Evolutionary conservation across 192 early-diverging fungal genomes (phyloP), one percentile per base, ranked within the genome.

Genomic region (Phlyctochytrium planicorne): DNA sequence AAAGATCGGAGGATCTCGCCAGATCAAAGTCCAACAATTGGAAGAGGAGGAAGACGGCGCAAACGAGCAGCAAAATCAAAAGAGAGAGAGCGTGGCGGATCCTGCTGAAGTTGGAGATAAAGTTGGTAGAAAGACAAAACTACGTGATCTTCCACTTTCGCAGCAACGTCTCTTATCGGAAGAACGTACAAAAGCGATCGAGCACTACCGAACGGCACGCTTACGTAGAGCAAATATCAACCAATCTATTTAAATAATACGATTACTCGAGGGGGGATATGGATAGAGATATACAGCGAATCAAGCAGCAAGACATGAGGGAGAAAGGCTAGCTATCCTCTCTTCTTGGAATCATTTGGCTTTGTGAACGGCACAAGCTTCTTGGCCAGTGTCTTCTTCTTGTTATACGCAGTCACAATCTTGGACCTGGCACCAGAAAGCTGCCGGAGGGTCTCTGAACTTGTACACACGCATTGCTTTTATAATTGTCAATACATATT

Each of bases 31-130:
- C 25, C 24, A 70, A 16, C 65, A 30, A 36, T 80, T 77, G 59
- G 66, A 69, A 34, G 68, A 79, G 59, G 81, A 85, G 57, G 78
- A 86, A 25, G 68, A 75, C 2, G 69, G 68, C 36, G 62, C 61
- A 52, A 14, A 20, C 14, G 30, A 75, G 30, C n/a, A n/a, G n/a
- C n/a, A n/a, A n/a, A n/a, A n/a, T n/a, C n/a, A n/a, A n/a, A n/a
- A n/a, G n/a, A n/a, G n/a, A n/a, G n/a, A n/a, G n/a, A n/a, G n/a
- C n/a, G n/a, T n/a, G n/a, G 31, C 61, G 6, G 70, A 69, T 23
- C 64, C 62, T 63, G 52, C 63, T 6, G 56, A 81, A 0, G 66
- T 60, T 0, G n/a, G n/a, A n/a, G n/a, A n/a, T n/a, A 60, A 71
- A n/a, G 70, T 82, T 30, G 76, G 83, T 2, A 53, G 79, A 47